Conservation (phyloP, 2,329 filamentous ascomycete species). For the Aspergillus vadensis region DNA sequence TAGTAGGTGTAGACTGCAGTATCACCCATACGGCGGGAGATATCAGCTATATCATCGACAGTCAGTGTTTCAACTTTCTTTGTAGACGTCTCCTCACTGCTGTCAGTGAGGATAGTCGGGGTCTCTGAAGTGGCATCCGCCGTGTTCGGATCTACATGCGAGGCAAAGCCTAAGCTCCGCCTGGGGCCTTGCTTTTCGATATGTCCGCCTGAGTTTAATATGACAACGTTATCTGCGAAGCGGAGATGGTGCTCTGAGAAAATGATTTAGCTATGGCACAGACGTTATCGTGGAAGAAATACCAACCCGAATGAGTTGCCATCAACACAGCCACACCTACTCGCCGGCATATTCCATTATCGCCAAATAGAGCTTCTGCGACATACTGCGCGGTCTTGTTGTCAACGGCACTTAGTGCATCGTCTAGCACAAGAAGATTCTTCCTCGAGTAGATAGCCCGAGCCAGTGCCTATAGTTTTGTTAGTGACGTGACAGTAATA, state of each 20-base stretch:
- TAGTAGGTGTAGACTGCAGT: slow-evolving; percentile 4
- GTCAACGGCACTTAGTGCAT: background rate
- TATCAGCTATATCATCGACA: slow-evolving; percentile 2
- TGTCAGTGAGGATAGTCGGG: background rate
- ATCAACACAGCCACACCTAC: background rate
- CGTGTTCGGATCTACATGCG: background rate
- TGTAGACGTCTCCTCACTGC: background rate
- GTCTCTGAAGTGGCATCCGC: background rate
- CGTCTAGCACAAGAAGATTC: background rate
- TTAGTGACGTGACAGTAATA: background rate
- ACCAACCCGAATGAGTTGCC: background rate
- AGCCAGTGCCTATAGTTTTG: background rate
- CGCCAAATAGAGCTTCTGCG: background rate
- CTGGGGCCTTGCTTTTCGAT: background rate
- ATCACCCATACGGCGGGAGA: slow-evolving; percentile 1
- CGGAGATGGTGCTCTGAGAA: background rate
- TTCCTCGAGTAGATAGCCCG: background rate
- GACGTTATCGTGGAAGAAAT: too few relatives aligned
- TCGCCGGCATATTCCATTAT: background rate
- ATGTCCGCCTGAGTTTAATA: background rate
- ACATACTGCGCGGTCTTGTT: background rate
- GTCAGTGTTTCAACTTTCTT: slow-evolving; percentile 2
- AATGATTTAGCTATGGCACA: background rate
- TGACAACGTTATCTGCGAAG: background rate
- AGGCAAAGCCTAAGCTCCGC: background rate